Evolutionary conservation across 768 basidiomycete species (phyloP), one percentile per base, ranked within the genome.

Genomic region (Pleurotus giganteus): DNA sequence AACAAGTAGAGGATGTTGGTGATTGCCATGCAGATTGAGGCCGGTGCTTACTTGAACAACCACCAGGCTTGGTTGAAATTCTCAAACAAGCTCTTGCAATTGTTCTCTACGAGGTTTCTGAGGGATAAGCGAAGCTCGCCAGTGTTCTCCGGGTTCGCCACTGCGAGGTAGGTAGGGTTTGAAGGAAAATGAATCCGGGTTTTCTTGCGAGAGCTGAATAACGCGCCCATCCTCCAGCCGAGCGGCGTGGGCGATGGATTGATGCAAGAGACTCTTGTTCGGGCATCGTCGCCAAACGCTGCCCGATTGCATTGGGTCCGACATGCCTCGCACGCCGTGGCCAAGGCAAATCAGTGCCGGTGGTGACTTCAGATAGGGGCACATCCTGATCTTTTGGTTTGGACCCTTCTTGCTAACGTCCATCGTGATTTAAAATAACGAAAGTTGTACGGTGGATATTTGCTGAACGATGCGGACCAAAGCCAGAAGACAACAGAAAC

Each of bases 61-160:
- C 77, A 80, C 80, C 75, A 82, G 45, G 75, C 55, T 31, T 77
- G 77, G 41, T 66, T 66, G 58, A 82, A 80, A 34, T 67, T 61
- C 13, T 61, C 66, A 57, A 74, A 77, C 23, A 82, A 65, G 53
- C 72, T 75, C 29, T 71, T 66, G 55, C 77, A 79, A 58, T 68
- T 72, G 11, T 64, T 69, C 59, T 78, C 74, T 23, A 79, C 58
- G 44, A 81, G 57, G 19, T 64, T 62, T 46, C 68, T 67, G 17
- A 79, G 59, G 3, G 78, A 76, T n/a, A 67, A 28, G n/a, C 69
- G 58, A 17, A 66, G 58, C 31, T 70, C 69, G 17, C 62, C 61
- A n/a, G 65, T 60, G 11, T 66, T 66, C 26, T 69, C 62, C 32
- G 58, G 49, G 41, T 68, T 71, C 60, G 63, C 71, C 39, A 76